Base-by-base conservation (phyloP, 2,329 filamentous ascomycete species). In the Fusarium marasasianum region DNA sequence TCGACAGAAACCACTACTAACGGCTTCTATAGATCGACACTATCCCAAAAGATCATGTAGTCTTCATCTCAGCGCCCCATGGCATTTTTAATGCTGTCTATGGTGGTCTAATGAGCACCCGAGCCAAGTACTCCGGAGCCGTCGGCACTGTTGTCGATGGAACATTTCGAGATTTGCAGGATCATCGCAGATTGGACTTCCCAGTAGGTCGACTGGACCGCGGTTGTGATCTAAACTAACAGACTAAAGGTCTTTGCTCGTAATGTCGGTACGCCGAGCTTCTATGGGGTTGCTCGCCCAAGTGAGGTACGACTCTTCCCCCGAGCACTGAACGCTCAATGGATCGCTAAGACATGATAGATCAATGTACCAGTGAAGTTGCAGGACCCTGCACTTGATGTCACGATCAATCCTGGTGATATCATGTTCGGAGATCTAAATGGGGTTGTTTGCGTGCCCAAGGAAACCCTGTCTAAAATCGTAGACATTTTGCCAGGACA, bases 101-200 rank as follows among this genome's bases (percentile, higher is more conserved):
- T 12, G 71, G 72, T 0, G 72, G 72, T 7, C 15, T 75, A 3
- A 74, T 75, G 72, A 66, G 64, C 15, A 48, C 70, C 4, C 54
- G 72, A 2, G 72, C 72, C 0, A 72, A 69, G 31, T 55, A 63
- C 18, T 63, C 64, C 2, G 71, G 51, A 8, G 71, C 71, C 0
- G 29, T 37, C 0, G 72, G 72, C 11, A 69, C 71, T 0, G 43
- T 74, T 13, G 50, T 75, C 4, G 71, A 75, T 8, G 72, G 72
- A 3, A 66, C 41, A 0, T 44, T 75, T 13, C 37, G 72, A 26
- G 72, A 75, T n/a, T 44, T 74, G 7, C 72, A 75, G 26, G 71
- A 75, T 17, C 72, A 75, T 24, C 60, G 68, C 22, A 66, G 64
- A n/a, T 44, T 72, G 1, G 35, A 53, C 0, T 75, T 60, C 3